Evolutionary conservation across 2,329 filamentous ascomycete species (phyloP), one percentile per base, ranked within the genome.

Genomic region (Arthrobotrys entomopaga): DNA sequence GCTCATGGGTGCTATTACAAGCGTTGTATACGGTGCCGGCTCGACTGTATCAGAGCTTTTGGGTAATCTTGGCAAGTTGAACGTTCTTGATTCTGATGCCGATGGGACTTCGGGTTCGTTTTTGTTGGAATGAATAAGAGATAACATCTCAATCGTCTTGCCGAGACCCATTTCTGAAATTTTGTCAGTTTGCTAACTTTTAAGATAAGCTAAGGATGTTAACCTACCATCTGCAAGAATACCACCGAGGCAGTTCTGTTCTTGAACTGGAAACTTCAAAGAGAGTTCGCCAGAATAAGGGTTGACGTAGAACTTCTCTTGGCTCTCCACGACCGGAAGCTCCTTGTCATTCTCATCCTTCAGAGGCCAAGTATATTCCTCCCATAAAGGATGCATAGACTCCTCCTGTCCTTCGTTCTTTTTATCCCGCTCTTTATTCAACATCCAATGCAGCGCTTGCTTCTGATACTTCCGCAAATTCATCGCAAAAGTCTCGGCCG

Each of bases 131-230:
- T 99, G 95, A 3, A 99, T 87, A 57, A 99, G 84, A 82, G 92
- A 95, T 75, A 99, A 87, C 93, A 99, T 98, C 80, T 99, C 94
- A 61, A 99, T 98, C 0, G 95, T 99, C 83, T 99, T 99, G 38
- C 95, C 95, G 1, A 99, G 84, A 53, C 95, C 95, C 95, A 99
- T 99, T 82, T 98, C 91, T 80, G 63, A 22, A 64, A 46, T 34
- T 42, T 29, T 29, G 70, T 80, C 66, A 79, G 77, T 53, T 46
- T 40, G 42, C 10, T 56, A 34, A 6, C 10, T 20, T 19, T 7
- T 24, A 52, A 29, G 8, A 10, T 3, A 26, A 38, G 26, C 2
- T 1, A 20, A 24, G 5, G 22, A 49, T 15, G 16, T 10, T 20
- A 29, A 69, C 77, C 64, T 78, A 81, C 81, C 86, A 79, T 99